These are phyloP conservation scores for Panus rudis DNA, from an alignment of 768 basidiomycete genomes.

Conservation along the genomic window DNA sequence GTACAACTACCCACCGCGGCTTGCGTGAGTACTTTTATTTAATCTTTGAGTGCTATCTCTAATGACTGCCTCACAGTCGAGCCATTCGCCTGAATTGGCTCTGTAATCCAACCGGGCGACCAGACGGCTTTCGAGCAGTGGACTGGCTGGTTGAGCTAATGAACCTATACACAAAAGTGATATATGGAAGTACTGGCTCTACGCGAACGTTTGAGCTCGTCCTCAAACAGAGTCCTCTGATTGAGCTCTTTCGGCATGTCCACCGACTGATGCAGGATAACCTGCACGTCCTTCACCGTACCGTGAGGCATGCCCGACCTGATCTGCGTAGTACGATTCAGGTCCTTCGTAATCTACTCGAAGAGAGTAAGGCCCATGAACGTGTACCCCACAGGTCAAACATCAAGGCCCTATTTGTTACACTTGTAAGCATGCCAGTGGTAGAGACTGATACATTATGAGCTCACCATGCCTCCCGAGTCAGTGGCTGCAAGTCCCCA, in stretches of 20 bases:
- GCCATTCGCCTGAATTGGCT: slow-evolving; percentile 17
- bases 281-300: not conserved
- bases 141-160: slow-evolving; percentile 38
- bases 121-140: slow-evolving; percentile 23
- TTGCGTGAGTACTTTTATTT: slow-evolving; percentile 4
- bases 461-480: slow-evolving; percentile 7
- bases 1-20: slow-evolving; percentile 1
- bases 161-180: slow-evolving; percentile 38
- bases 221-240: not conserved
- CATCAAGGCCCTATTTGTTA: too few species aligned
- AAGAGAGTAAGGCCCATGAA: too few species aligned
- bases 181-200: not conserved
- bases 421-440: too few species aligned
- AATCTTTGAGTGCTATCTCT: slow-evolving; percentile 10
- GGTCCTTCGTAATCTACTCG: not conserved
- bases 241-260: not conserved
- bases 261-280: not conserved
- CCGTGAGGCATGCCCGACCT: not conserved
- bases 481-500: slow-evolving; percentile 5
- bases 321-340: not conserved
- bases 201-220: not conserved
- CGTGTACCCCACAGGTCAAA: too few species aligned
- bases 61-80: too few species aligned
- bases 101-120: slow-evolving; percentile 30
- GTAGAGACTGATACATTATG: too few species aligned